Evolutionary conservation across 208 protist genomes (phyloP), one percentile per base, ranked within the genome.

Genomic region (Crithidia brevicula): DNA sequence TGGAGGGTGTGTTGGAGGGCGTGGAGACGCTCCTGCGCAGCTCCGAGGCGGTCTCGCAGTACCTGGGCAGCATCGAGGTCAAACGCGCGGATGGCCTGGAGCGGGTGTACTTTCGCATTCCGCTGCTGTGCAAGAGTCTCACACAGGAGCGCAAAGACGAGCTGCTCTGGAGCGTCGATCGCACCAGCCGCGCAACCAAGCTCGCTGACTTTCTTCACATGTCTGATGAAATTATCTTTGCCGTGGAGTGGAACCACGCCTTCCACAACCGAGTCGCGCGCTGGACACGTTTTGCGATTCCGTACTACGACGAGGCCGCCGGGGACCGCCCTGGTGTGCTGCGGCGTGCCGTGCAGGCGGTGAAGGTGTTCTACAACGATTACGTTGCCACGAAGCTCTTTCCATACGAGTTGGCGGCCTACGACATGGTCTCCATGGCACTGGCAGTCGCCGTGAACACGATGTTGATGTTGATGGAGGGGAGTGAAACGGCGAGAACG

Each of bases 81-180:
- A 67, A 58, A 11, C 86, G 92, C 56, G 77, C 69, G 4, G 79
- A 89, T 49, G 82, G 81, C 8, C 67, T 97, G 30, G 92, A 95
- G 74, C 72, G 75, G 18, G 87, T 95, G 43, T 94, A 92, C 58
- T 97, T 95, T 67, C 76, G 84, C 61, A 94, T 94, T 47, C 89
- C 92, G 20, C 63, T 75, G 20, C 80, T 95, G 45, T 91, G 81
- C 67, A 43, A 30, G 23, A 89, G 81, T 38, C 73, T 94, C 18
- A 91, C 85, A 23, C 74, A 84, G 50, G 74, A 83, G 43, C 81
- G 79, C 47, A 89, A 86, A 73, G 75, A 91, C 40, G 64, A 74
- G 66, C 65, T 96, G 34, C 77, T 96, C 22, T 92, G 86, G 88
- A 51, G 62, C 22, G 80, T 94, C 11, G 86, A 94, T 67, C 82